These are phyloP conservation scores for Starmerella stigmatis DNA, from an alignment of 805 yeast species.

Conservation along the genomic window DNA sequence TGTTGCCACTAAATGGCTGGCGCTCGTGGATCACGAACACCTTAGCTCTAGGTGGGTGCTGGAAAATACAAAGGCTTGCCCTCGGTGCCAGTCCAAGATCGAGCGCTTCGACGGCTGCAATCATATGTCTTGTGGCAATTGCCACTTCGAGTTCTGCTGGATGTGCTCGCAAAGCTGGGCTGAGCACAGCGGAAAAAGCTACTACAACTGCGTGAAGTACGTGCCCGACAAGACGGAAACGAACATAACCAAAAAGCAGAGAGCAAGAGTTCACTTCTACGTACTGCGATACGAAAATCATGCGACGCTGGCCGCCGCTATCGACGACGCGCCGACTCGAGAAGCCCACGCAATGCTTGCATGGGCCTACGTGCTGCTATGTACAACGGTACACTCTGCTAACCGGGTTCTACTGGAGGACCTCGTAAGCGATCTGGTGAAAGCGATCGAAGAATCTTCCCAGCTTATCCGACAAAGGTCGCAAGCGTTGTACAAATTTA, in stretches of 20 bases:
- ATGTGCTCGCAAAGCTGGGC: slow-evolving; percentile 72
- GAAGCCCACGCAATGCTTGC: slow-evolving; percentile 66
- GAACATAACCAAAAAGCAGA: slow-evolving; percentile 8
- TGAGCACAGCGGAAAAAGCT: slow-evolving; percentile 46
- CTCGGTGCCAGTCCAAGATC: slow-evolving; percentile 65
- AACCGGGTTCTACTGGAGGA: slow-evolving; percentile 56
- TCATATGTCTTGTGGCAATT: slow-evolving; percentile 82
- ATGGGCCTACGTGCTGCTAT: slow-evolving; percentile 85
- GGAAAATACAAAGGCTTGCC: slow-evolving; percentile 76
- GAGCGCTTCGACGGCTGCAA: slow-evolving; percentile 96
- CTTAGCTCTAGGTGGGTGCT: slow-evolving; percentile 82
- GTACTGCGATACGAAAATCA: slow-evolving; percentile 14
- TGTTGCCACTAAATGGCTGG: slow-evolving; percentile 59
- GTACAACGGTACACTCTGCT: slow-evolving; percentile 43
- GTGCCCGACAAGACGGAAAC: not conserved
- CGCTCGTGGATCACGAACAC: slow-evolving; percentile 73
- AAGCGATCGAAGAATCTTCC: slow-evolving; percentile 48
- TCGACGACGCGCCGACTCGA: slow-evolving; percentile 24
- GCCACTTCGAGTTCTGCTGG: slow-evolving; percentile 85
- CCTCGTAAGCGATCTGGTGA: slow-evolving; percentile 53
- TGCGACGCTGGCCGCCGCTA: slow-evolving; percentile 6
- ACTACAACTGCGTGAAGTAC: slow-evolving; percentile 50
- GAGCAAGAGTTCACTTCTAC: slow-evolving; percentile 7
- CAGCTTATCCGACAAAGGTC: slow-evolving; percentile 40
- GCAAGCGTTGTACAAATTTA: slow-evolving; percentile 30